Base-by-base conservation (phyloP, 495 filamentous ascomycete species). In the Bryoglossum gracile region DNA sequence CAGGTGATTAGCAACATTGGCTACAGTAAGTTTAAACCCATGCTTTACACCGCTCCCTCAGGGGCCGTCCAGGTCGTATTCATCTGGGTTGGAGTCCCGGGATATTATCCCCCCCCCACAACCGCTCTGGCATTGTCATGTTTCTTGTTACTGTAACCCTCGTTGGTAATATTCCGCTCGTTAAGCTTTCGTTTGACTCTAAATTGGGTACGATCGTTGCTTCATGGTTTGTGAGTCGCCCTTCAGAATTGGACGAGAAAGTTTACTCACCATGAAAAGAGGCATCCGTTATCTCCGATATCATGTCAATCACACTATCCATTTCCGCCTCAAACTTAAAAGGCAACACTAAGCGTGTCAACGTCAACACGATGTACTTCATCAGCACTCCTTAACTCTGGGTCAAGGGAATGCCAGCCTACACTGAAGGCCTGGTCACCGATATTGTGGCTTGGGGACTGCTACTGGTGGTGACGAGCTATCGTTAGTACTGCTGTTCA, bases 271-370 rank as follows among this genome's bases (percentile, higher is more conserved):
- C n/a, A n/a, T n/a, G n/a, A n/a, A n/a, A n/a, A n/a, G n/a, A n/a
- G n/a, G n/a, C 40, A n/a, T 43, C 40, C 2, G 40, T 43, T 8
- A 43, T 43, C 40, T 24, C 19, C 6, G 40, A 43, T 24, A 43
- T 43, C 6, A 43, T 43, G 40, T 43, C 40, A 9, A 43, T 43
- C 6, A 43, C 40, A 25, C 40, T 43, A 3, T 43, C 40, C 2
- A 18, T 43, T 13, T 43, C 40, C n/a, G 40, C 40, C n/a, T 43
- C 40, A 9, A 43, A 43, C n/a, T 18, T 43, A n/a, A 43, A 43
- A 26, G 40, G 40, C 3, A 43, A 43, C 23, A 43, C 40, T 23
- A 43, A 43, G 23, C 40, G 40, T 8, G 40, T 23, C 2, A 23
- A 24, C 22, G 40, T 43, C 5, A 43, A 43, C n/a, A 43, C 40